Base-by-base conservation (phyloP, 805 yeast species). In the Metschnikowia similis region DNA sequence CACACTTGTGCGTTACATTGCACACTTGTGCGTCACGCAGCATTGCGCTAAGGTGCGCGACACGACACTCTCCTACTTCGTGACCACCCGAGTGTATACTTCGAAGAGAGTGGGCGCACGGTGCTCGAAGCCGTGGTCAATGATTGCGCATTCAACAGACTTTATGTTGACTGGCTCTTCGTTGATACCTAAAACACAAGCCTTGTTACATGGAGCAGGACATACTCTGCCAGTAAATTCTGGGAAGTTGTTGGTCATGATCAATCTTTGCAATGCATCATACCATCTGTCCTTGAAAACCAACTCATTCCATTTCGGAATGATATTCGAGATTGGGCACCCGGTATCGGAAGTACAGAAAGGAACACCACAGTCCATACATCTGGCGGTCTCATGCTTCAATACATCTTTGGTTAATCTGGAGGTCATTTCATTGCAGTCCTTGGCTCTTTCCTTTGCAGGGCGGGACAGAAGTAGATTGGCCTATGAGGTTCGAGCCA, bases 331-430 rank as follows among this genome's bases (percentile, higher is more conserved):
- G 58, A 92, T 87, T 48, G 99, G 99, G 75, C 99, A 92, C 21
- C 99, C 99, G 40, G 96, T 87, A 70, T 92, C 98, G 43, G 96
- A 86, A 64, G 92, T 95, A 78, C 99, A 92, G 82, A 92, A 92
- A 51, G 99, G 99, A 61, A 94, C 95, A 77, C 99, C 99, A 77
- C 99, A 92, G 72, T 92, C 98, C 96, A 94, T 92, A 80, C 99
- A 92, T 71, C 99, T 83, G 13, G 98, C 97, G 51, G 98, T 88
- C 75, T 92, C 97, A 67, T 79, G 81, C 66, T 84, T 81, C 63
- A 92, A 84, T 58, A 94, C 97, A 47, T 87, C 90, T 70, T 88
- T 87, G 50, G 89, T 76, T 60, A 92, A 76, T 49, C 96, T 82
- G 11, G 82, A 72, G 10, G 95, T 83, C 67, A 92, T 79, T 72